Evolutionary conservation across 2,329 filamentous ascomycete genomes (phyloP).

Genomic region (Epichloe typhina): DNA sequence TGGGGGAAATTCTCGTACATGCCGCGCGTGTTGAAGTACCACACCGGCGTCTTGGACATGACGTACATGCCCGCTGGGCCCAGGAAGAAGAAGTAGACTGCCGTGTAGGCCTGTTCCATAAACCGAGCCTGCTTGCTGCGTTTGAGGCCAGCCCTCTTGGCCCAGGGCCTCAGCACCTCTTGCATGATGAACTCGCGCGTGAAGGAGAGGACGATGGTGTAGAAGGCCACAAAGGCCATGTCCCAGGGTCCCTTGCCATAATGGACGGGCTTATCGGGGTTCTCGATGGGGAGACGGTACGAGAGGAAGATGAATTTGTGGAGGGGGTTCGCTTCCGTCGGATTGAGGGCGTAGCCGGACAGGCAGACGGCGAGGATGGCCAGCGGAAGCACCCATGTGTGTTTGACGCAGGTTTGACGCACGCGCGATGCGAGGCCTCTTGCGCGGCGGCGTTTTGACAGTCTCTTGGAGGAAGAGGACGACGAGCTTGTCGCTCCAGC

Average conservation of each 20-base stretch:
- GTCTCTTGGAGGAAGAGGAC: constrained; percentile 22
- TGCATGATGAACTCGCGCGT: constrained; percentile 96
- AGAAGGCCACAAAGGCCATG: constrained; percentile 77
- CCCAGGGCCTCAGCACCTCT: constrained; percentile 66
- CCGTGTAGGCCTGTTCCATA: constrained; percentile 94
- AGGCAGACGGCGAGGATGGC: constrained; percentile 51
- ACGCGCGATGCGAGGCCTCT: constrained; percentile 33
- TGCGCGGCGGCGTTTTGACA: constrained; percentile 42
- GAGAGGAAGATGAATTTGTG: constrained; percentile 80
- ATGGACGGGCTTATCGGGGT: constrained; percentile 38
- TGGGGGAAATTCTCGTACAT: constrained; percentile 94
- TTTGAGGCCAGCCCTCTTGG: constrained; percentile 55
- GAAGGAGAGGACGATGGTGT: constrained; percentile 80
- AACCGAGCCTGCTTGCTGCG: constrained; percentile 76
- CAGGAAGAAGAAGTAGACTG: constrained; percentile 74
- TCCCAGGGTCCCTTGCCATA: constrained; percentile 88
- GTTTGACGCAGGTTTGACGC: constrained; percentile 44
- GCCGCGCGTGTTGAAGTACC: constrained; percentile 85
- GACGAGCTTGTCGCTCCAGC: constrained; percentile 12
- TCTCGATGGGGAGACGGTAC: constrained; percentile 51
- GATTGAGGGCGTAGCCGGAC: constrained; percentile 59
- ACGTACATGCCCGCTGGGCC: constrained; percentile 79
- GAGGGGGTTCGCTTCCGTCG: constrained; percentile 64
- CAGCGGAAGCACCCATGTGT: constrained; percentile 54
- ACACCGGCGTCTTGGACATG: constrained; percentile 82